These are phyloP conservation scores for Dryas alaskensis DNA, from an alignment of 306 rosid species.

Conservation along the genomic window DNA sequence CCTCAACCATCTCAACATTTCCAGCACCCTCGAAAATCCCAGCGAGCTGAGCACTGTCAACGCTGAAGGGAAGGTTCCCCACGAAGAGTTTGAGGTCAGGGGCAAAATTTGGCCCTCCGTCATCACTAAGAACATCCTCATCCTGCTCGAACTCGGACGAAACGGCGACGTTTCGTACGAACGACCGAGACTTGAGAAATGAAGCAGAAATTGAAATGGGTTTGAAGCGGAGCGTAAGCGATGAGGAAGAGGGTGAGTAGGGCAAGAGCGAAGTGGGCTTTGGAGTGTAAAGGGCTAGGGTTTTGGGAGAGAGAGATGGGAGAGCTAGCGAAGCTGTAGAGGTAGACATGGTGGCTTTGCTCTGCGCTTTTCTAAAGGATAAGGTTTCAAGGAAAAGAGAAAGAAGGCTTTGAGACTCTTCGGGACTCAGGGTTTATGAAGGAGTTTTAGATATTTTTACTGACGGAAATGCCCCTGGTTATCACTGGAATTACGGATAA, in stretches of 20 bases:
- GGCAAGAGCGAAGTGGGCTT: slow-evolving; percentile 33
- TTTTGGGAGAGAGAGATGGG: slow-evolving; percentile 45
- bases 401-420: slow-evolving; percentile 20
- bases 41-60: slow-evolving; percentile 88
- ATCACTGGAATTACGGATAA: neutral
- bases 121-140: slow-evolving; percentile 44
- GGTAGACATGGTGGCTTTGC: slow-evolving; percentile 56
- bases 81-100: slow-evolving; percentile 72
- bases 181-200: slow-evolving; percentile 40
- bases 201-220: slow-evolving; percentile 53
- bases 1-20: slow-evolving; percentile 89
- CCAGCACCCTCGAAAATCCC: slow-evolving; percentile 68
- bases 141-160: slow-evolving; percentile 77
- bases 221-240: slow-evolving; percentile 28
- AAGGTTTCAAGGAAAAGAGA: slow-evolving; percentile 26
- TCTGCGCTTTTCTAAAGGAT: slow-evolving; percentile 33
- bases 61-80: slow-evolving; percentile 80
- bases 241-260: slow-evolving; percentile 28
- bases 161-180: slow-evolving; percentile 49
- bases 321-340: slow-evolving; percentile 61
- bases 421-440: slow-evolving; percentile 7
- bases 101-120: slow-evolving; percentile 32
- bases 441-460: neutral
- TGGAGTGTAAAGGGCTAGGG: slow-evolving; percentile 28
- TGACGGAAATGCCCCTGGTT: neutral